Base-by-base conservation (phyloP, 78 protist species). In the Speleostelium caveatum region DNA sequence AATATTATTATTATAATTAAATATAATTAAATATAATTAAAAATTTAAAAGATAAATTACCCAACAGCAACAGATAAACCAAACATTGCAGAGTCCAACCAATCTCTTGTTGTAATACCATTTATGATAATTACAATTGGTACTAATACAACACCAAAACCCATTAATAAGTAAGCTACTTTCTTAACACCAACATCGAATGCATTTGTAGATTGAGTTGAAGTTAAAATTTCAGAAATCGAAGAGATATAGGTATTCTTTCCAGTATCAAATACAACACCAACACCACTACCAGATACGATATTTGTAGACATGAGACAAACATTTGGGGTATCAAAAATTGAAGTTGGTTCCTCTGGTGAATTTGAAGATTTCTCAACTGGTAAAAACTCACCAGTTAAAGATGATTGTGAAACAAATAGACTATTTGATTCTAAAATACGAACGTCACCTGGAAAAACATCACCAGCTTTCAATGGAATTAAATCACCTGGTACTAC, bases 361-460 rank as follows among this genome's bases (percentile, higher is more conserved):
- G 79, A 42, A 4, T 45, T n/a, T 36, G 73, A 68, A 19, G 55
- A 35, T 28, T 88, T 88, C 60, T 88, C 87, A 26, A 78, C 94
- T 69, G 94, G 94, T 76, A 88, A 72, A 59, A 78, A 88, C 62
- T 88, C 94, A 72, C 94, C 94, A 41, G 94, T 88, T 28, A 88
- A 80, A 49, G 94, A 76, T 10, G 94, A 76, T 67, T 88, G 94
- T n/a, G 78, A 69, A 2, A 88, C 94, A n/a, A 42, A 88, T 28
- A 78, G 30, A 61, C 87, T 72, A 75, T 88, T 76, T 30, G 94
- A 76, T 28, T 69, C 73, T 26, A 75, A 36, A 38, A 88, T 88
- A 36, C 87, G 68, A 21, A 76, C 94, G 35, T 88, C 94, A 56
- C 89, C 94, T 68, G 87, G 89, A 63, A 88, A 78, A 2, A 88